Evolutionary conservation across 257 asterid genomes (phyloP).

Genomic region (Handroanthus guayacan): DNA sequence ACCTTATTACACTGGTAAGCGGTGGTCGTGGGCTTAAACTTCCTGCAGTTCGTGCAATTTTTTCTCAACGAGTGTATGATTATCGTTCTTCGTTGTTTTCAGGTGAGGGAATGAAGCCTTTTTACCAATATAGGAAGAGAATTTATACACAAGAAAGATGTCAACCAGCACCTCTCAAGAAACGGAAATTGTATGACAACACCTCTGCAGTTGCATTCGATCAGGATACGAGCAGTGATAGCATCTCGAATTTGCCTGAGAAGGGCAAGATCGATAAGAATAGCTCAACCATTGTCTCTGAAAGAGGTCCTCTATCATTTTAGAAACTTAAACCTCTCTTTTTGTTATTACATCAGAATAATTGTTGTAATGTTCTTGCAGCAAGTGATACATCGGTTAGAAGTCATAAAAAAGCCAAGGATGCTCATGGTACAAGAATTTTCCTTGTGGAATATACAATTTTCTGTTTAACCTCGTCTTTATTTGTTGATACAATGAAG

Average conservation of each 20-base stretch:
- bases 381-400: conserved; percentile 56
- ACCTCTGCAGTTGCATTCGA: conserved; percentile 55
- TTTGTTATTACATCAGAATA: conserved; percentile 34
- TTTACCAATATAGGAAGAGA: conserved; percentile 68
- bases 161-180: conserved; percentile 62
- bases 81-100: conserved; percentile 26
- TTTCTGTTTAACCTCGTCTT: conserved; percentile 25
- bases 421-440: conserved; percentile 59
- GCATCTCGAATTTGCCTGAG: conserved; percentile 63
- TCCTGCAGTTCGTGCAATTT: not conserved
- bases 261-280: conserved; percentile 55
- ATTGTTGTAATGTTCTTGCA: conserved; percentile 38
- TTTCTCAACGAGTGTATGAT: not conserved
- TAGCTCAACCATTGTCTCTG: conserved; percentile 38
- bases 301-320: conserved; percentile 45
- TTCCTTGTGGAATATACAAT: conserved; percentile 5
- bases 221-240: conserved; percentile 70
- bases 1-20: conserved; percentile 68
- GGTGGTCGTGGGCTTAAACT: conserved; percentile 15
- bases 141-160: conserved; percentile 60
- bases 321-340: conserved; percentile 19
- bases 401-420: conserved; percentile 56
- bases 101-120: conserved; percentile 75
- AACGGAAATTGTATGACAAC: conserved; percentile 68
- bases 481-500: not conserved